These are phyloP conservation scores for Pichia cephalocereana DNA, from an alignment of 805 yeast species.

Conservation along the genomic window DNA sequence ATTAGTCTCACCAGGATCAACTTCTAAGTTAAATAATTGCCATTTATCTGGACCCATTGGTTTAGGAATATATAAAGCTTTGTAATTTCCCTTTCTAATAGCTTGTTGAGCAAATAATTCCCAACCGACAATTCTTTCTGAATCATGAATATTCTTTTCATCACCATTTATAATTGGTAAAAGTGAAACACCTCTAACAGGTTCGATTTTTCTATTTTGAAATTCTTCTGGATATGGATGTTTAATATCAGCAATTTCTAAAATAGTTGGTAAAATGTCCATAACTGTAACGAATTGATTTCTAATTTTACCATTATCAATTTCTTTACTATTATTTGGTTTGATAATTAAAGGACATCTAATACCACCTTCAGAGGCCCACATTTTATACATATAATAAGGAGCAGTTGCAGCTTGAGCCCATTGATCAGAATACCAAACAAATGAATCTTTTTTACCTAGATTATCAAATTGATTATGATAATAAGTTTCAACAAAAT, in stretches of 20 bases:
- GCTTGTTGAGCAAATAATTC: conserved; percentile 52
- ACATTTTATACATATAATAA: conserved; percentile 42
- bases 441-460: conserved; percentile 39
- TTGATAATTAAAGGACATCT: conserved; percentile 45
- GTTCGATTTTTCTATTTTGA: conserved; percentile 35
- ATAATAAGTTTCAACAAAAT: conserved; percentile 26
- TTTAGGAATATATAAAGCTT: conserved; percentile 39
- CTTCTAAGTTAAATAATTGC: conserved; percentile 36
- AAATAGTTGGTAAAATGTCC: conserved; percentile 50
- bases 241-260: conserved; percentile 38
- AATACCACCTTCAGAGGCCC: conserved; percentile 54
- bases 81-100: conserved; percentile 39
- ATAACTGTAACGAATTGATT: conserved; percentile 43
- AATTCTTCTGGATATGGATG: conserved; percentile 32
- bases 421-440: conserved; percentile 49
- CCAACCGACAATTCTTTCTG: conserved; percentile 44
- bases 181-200: conserved; percentile 41
- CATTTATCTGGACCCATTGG: conserved; percentile 42
- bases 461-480: conserved; percentile 38
- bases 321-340: conserved; percentile 26
- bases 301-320: conserved; percentile 23
- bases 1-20: conserved; percentile 39
- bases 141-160: conserved; percentile 28
- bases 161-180: conserved; percentile 26
- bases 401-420: conserved; percentile 59